Percentiles rank a stretch among this genome's conserved stretches.
phyloP scores from a whole-genome alignment of 805 yeast species.

The Jamesozyma hellenica region DNA sequence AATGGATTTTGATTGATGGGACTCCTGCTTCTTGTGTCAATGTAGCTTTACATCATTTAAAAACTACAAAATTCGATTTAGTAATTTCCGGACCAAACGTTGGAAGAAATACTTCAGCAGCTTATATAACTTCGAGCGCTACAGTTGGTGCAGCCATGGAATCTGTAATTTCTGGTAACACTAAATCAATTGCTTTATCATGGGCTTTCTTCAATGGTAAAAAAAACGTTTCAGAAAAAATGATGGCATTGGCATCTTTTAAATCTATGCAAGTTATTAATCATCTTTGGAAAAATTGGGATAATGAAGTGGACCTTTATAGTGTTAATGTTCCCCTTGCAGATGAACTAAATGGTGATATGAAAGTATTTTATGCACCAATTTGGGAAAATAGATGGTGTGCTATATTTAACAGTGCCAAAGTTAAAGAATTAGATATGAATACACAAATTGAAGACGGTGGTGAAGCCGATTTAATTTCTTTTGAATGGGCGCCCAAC shows the following conservation, averaged over 20 bases:
- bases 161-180: conserved; percentile 58
- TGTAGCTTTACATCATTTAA: conserved; percentile 70
- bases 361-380: conserved; percentile 67
- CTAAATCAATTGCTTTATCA: conserved; percentile 67
- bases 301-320: conserved; percentile 53
- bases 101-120: conserved; percentile 84
- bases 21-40: conserved; percentile 96
- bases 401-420: conserved; percentile 39
- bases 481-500: conserved; percentile 78
- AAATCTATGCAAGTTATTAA: conserved; percentile 55
- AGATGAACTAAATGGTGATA: conserved; percentile 39
- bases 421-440: conserved; percentile 4
- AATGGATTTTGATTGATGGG: conserved; percentile 83
- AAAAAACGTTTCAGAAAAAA: conserved; percentile 35
- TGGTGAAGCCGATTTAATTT: conserved; percentile 34
- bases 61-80: conserved; percentile 51
- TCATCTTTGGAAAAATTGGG: conserved; percentile 52
- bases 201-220: conserved; percentile 60
- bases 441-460: conserved; percentile 40
- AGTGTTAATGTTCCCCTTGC: conserved; percentile 76
- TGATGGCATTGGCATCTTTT: conserved; percentile 54
- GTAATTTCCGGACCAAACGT: conserved; percentile 93
- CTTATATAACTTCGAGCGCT: conserved; percentile 84
- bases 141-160: conserved; percentile 97
- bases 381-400: conserved; percentile 75